Conservation (phyloP, 1,139 yeast genomes). For the Debaryomyces robertsiae region DNA sequence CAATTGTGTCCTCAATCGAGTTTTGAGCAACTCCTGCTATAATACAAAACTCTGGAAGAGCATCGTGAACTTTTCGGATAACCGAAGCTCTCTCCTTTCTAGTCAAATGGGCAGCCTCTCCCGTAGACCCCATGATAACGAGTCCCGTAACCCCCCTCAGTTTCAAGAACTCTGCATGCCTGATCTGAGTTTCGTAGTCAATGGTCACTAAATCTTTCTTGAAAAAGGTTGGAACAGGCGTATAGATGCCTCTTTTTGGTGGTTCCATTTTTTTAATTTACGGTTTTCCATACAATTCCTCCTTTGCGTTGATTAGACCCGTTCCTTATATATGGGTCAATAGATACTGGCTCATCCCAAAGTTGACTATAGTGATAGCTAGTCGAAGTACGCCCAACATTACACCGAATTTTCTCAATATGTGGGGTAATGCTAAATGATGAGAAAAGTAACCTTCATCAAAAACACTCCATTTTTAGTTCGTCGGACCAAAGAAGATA, state of each 20-base stretch:
- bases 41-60: conserved; percentile 40
- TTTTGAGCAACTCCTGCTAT: conserved; percentile 50
- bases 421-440: no score
- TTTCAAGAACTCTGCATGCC: conserved; percentile 36
- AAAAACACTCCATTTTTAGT: no score
- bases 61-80: conserved; percentile 34
- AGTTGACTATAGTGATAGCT: no score
- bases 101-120: conserved; percentile 51
- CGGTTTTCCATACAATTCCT: no score
- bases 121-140: conserved; percentile 42
- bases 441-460: no score
- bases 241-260: conserved; percentile 28
- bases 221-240: conserved; percentile 45
- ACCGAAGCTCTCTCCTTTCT: conserved; percentile 40
- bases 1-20: conserved; percentile 41
- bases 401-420: no score
- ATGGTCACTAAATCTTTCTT: conserved; percentile 29
- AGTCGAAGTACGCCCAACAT: no score
- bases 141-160: conserved; percentile 36
- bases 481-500: no score
- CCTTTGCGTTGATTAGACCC: no score
- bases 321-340: no score
- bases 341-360: no score
- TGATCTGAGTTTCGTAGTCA: conserved; percentile 35
- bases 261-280: background rate